phyloP scores from a whole-genome alignment of 2,329 filamentous ascomycete species.

The Leptoxyphium fumago region DNA sequence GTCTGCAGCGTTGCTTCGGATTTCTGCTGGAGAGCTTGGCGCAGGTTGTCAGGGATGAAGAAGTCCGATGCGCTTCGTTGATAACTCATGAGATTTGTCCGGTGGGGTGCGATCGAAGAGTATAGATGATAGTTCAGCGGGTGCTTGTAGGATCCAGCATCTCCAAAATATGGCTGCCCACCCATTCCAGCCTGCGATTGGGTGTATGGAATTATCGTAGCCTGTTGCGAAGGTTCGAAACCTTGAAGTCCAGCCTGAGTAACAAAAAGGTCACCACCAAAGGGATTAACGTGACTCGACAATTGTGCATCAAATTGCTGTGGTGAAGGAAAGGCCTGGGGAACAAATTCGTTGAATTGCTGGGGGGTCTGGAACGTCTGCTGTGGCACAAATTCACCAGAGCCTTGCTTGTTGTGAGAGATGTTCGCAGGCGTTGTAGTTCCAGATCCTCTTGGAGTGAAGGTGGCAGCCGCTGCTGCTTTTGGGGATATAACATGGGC shows the following conservation, averaged over 20 bases:
- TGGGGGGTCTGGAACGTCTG: constrained; percentile 26
- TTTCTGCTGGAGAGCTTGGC: constrained; percentile 82
- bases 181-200: constrained; percentile 51
- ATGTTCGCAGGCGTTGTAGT: constrained; percentile 24
- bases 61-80: constrained; percentile 82
- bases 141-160: constrained; percentile 40
- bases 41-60: constrained; percentile 73
- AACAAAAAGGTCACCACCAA: constrained; percentile 27
- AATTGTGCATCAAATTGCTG: constrained; percentile 19
- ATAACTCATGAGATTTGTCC: constrained; percentile 67
- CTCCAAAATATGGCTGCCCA: constrained; percentile 51
- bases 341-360: constrained; percentile 39
- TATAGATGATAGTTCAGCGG: constrained; percentile 84
- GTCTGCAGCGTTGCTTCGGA: constrained; percentile 73
- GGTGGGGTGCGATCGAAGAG: constrained; percentile 68
- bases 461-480: constrained; percentile 74
- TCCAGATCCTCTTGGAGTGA: constrained; percentile 50
- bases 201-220: constrained; percentile 52
- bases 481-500: constrained; percentile 70
- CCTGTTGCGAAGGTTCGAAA: constrained; percentile 16
- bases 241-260: constrained; percentile 12
- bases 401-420: constrained; percentile 31
- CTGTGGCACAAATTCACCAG: constrained; percentile 26
- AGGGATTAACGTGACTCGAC: constrained; percentile 21
- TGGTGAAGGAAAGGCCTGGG: constrained; percentile 41